phyloP scores from a whole-genome alignment of 2,329 filamentous ascomycete species.

The Teratosphaeria viscida region DNA sequence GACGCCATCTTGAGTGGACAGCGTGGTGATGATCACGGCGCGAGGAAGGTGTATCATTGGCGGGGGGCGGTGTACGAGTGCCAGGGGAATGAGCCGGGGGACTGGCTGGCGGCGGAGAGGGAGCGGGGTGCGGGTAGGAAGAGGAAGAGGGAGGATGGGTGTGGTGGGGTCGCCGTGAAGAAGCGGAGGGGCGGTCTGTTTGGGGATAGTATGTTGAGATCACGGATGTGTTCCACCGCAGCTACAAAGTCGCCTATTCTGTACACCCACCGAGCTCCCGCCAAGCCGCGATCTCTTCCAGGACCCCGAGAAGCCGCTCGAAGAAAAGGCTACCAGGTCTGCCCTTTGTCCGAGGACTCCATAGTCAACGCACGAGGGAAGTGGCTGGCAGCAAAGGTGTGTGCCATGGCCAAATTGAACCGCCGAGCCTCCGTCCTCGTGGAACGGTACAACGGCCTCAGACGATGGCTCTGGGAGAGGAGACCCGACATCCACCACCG shows the following conservation, averaged over 20 bases:
- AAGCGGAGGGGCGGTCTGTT: neutral
- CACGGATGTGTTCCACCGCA: neutral
- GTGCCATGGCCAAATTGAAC: neutral
- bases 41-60: constrained; percentile 3
- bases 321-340: neutral
- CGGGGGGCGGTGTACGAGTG: constrained; percentile 4
- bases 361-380: neutral
- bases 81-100: constrained; percentile 2
- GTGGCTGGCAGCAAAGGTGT: neutral
- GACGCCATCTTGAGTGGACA: neutral
- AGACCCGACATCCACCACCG: neutral
- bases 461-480: neutral
- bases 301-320: neutral
- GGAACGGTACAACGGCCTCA: neutral
- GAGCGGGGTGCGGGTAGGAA: neutral
- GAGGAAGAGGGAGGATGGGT: constrained; percentile 2
- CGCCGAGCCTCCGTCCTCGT: neutral
- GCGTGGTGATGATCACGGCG: neutral
- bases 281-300: neutral
- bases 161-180: neutral
- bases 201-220: neutral
- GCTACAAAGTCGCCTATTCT: neutral
- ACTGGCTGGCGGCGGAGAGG: constrained; percentile 2
- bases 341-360: neutral
- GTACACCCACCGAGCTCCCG: neutral